Evolutionary conservation across 1,284 basidiomycete species (phyloP).

Genomic region (Hypsizygus ulmarius): DNA sequence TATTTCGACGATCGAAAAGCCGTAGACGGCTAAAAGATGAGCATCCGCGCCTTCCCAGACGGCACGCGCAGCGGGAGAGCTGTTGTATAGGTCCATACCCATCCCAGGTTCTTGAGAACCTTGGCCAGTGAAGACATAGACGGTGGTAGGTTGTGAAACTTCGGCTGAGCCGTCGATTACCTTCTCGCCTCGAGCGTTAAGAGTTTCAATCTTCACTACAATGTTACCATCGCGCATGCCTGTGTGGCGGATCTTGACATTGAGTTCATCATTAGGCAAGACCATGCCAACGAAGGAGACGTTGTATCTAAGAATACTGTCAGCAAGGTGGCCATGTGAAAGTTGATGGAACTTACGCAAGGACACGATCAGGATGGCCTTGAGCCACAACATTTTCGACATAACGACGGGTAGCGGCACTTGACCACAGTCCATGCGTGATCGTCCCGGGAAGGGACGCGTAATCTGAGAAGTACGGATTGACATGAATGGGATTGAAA

Average conservation of each 20-base stretch:
- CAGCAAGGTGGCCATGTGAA: slow-evolving; percentile 10
- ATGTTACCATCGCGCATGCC: slow-evolving; percentile 93
- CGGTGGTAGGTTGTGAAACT: slow-evolving; percentile 89
- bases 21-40: slow-evolving; percentile 92
- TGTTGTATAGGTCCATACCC: slow-evolving; percentile 98
- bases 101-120: slow-evolving; percentile 98
- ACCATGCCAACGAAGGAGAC: slow-evolving; percentile 97
- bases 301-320: slow-evolving; percentile 61
- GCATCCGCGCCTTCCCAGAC: slow-evolving; percentile 97
- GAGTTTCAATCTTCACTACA: slow-evolving; percentile 87
- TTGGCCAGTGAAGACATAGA: slow-evolving; percentile 98
- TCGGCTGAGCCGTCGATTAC: slow-evolving; percentile 92
- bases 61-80: slow-evolving; percentile 88
- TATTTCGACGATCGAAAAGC: slow-evolving; percentile 98
- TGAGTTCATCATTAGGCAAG: slow-evolving; percentile 87
- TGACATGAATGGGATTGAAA: slow-evolving; percentile 97
- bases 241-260: slow-evolving; percentile 85
- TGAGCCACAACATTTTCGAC: slow-evolving; percentile 94
- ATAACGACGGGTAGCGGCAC: slow-evolving; percentile 90
- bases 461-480: slow-evolving; percentile 96
- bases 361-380: slow-evolving; percentile 88
- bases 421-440: slow-evolving; percentile 97
- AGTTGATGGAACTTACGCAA: slow-evolving; percentile 55
- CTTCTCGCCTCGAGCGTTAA: slow-evolving; percentile 85
- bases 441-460: slow-evolving; percentile 95